Percentiles rank a stretch among this genome's conserved stretches.
Conservation (phyloP, 1,284 basidiomycete genomes). For the Kwoniella shivajii region DNA sequence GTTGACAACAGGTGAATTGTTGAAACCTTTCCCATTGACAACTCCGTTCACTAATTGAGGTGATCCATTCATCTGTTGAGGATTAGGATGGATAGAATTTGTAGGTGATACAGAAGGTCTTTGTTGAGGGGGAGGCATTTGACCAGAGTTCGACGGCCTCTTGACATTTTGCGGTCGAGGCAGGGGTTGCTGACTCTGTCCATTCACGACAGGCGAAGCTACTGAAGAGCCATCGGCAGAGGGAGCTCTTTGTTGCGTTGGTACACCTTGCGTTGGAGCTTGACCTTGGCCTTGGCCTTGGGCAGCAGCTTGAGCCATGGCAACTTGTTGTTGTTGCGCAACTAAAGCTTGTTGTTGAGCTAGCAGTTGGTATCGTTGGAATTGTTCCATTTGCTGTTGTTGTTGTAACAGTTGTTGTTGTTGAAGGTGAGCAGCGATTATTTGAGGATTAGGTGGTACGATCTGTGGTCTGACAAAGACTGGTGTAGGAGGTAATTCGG, state of each 20-base stretch:
- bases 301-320: constrained; percentile 22
- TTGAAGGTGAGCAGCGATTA: constrained; percentile 31
- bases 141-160: constrained; percentile 9
- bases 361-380: constrained; percentile 43
- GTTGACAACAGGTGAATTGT: not conserved
- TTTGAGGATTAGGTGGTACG: constrained; percentile 32
- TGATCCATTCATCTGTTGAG: constrained; percentile 8
- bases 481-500: constrained; percentile 47
- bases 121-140: constrained; percentile 19
- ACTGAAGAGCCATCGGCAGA: constrained; percentile 6
- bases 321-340: constrained; percentile 32
- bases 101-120: constrained; percentile 20
- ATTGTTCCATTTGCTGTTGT: constrained; percentile 46
- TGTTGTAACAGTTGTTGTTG: constrained; percentile 41
- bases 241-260: constrained; percentile 13
- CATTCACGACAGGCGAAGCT: constrained; percentile 12
- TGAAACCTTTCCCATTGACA: constrained; percentile 27
- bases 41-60: constrained; percentile 30
- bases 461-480: constrained; percentile 46
- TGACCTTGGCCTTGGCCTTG: constrained; percentile 19
- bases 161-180: constrained; percentile 15
- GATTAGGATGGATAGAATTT: constrained; percentile 14
- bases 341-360: constrained; percentile 42
- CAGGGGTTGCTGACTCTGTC: constrained; percentile 7
- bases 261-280: too few relatives aligned